Base-by-base conservation (phyloP, 2,329 filamentous ascomycete species). In the Spiromastix sp. region DNA sequence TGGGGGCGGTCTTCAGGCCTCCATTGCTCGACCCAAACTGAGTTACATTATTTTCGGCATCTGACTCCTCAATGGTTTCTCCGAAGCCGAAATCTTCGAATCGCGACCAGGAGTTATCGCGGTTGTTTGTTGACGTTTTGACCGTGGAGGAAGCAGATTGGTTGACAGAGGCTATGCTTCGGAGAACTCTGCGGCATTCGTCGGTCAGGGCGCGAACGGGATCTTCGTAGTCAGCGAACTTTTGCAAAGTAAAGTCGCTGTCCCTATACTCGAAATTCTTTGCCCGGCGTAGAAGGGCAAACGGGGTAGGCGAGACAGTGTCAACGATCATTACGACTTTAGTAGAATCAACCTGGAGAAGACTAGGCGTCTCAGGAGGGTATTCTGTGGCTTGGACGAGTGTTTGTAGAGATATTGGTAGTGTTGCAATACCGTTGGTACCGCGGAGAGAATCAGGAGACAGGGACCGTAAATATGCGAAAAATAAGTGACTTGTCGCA, bases 291-390 rank as follows among this genome's bases (percentile, higher is more conserved):
- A 98, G 67, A 9, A 98, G 71, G 2, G 91, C 74, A 59, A 96
- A 96, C 0, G 91, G 91, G 0, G 87, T 95, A 0, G 91, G 86
- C 0, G 91, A 98, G 22, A 98, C 89, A 0, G 79, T 78, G 47
- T 96, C 85, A 13, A 98, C 91, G 44, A 95, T 87, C 87, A 98
- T 95, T 41, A 93, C 79, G 4, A 98, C 86, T 54, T 85, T 87
- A 41, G 86, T 81, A 3, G 87, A 94, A 1, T 74, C 72, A 4
- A 81, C 77, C 54, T 87, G 81, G 56, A 95, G 71, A 22, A 94
- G 67, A 0, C 72, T 69, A 7, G 86, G 84, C 21, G 75, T 70
- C 48, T 85, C 77, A 1, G 91, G 91, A 2, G 91, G 91, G 50
- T 98, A 98, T 54, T 94, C 85, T 32, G 89, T 94, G 48, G 93